Conservation (phyloP, 2,329 filamentous ascomycete species). For the Rutstroemia sp. region DNA sequence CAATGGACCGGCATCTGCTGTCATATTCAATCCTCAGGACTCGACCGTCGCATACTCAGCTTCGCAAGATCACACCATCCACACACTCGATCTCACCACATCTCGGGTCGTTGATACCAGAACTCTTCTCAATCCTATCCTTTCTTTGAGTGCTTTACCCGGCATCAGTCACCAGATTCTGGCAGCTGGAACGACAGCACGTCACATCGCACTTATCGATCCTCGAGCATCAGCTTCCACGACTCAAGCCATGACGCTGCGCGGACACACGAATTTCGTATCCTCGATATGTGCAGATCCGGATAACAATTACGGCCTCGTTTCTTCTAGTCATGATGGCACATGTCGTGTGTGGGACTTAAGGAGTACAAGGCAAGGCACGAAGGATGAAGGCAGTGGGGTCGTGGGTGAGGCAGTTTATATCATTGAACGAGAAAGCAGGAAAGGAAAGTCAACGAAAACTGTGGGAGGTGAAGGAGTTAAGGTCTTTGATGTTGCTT, state of each 20-base stretch:
- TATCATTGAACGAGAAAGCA: slow-evolving; percentile 67
- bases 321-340: slow-evolving; percentile 85
- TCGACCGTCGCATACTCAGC: slow-evolving; percentile 84
- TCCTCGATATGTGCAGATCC: slow-evolving; percentile 43
- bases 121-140: slow-evolving; percentile 74
- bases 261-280: slow-evolving; percentile 76
- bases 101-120: slow-evolving; percentile 70
- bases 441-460: slow-evolving; percentile 52
- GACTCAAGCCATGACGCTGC: slow-evolving; percentile 81
- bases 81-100: slow-evolving; percentile 87
- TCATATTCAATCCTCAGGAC: slow-evolving; percentile 79
- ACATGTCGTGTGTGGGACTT: slow-evolving; percentile 94
- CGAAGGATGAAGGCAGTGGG: slow-evolving; percentile 51
- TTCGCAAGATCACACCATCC: slow-evolving; percentile 84
- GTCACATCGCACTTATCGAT: slow-evolving; percentile 90
- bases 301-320: slow-evolving; percentile 68
- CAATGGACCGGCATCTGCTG: slow-evolving; percentile 65
- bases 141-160: slow-evolving; percentile 69
- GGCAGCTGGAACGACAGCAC: slow-evolving; percentile 71
- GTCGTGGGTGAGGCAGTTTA: slow-evolving; percentile 67
- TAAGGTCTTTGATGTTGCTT: slow-evolving; percentile 84
- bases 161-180: slow-evolving; percentile 45
- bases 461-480: slow-evolving; percentile 69
- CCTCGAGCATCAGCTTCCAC: slow-evolving; percentile 70
- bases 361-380: slow-evolving; percentile 55